Percentiles rank a stretch among this genome's conserved stretches.
These are phyloP conservation scores for Scenedesmus sp. DNA, from an alignment of 163 green algal species.

Conservation along the genomic window DNA sequence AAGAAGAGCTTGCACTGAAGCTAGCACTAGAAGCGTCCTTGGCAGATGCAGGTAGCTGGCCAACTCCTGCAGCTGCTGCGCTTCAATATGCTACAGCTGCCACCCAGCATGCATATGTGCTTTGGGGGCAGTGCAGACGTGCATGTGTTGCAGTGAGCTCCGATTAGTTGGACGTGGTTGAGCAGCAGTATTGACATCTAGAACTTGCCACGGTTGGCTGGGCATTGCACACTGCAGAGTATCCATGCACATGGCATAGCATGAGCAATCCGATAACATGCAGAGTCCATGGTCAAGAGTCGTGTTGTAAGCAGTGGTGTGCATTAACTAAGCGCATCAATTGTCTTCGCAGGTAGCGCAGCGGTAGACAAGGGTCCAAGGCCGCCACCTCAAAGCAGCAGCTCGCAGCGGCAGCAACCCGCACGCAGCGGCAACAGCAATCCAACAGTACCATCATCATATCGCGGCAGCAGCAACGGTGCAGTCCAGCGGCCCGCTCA, in stretches of 20 bases:
- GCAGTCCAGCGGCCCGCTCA: not conserved
- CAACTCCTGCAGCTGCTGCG: not conserved
- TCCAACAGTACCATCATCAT: not conserved
- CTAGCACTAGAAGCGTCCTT: constrained; percentile 42
- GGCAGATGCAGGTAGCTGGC: constrained; percentile 40
- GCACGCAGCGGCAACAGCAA: not conserved
- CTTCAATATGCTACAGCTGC: not conserved
- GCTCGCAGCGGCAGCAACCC: not conserved
- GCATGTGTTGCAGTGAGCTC: not conserved
- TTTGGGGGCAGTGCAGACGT: not conserved
- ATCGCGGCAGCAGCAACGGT: constrained; percentile 15
- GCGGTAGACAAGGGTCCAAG: not conserved
- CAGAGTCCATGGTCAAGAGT: no score
- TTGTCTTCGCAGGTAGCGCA: not conserved
- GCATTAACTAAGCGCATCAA: no score
- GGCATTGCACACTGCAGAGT: not conserved
- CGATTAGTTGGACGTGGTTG: not conserved
- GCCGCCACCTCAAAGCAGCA: not conserved
- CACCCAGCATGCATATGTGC: not conserved
- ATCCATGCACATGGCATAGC: not conserved
- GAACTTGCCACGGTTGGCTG: not conserved
- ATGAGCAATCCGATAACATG: not conserved
- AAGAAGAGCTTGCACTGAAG: constrained; percentile 39
- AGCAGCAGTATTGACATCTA: not conserved
- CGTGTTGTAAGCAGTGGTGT: no score